Evolutionary conservation across 768 basidiomycete genomes (phyloP).

Genomic region (Tulasnella sp.): DNA sequence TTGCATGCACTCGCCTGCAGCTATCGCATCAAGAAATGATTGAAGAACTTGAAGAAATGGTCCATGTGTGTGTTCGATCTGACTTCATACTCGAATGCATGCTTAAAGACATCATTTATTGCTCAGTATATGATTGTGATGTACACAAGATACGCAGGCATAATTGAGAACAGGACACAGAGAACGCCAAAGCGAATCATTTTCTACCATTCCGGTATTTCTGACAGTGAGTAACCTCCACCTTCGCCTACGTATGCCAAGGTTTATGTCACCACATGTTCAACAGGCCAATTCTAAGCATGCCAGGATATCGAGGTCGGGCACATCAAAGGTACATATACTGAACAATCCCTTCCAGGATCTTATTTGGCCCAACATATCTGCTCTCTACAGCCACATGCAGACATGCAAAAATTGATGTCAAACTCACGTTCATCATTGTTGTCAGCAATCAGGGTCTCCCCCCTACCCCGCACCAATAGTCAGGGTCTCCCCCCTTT

Average conservation of each 20-base stretch:
- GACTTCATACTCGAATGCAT: neutral
- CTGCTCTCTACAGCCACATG: too few relatives aligned
- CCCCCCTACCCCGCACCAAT: too few relatives aligned
- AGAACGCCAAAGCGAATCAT: constrained; percentile 11
- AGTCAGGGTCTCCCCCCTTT: too few relatives aligned
- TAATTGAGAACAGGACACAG: constrained; percentile 11
- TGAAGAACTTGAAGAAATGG: constrained; percentile 8
- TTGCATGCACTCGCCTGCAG: constrained; percentile 50
- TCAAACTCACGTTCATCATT: too few relatives aligned
- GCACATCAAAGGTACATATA: too few relatives aligned
- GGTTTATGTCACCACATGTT: neutral
- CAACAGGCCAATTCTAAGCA: constrained; percentile 24
- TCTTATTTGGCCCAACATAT: too few relatives aligned
- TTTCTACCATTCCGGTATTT: constrained; percentile 18
- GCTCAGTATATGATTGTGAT: constrained; percentile 13
- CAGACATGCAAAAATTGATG: too few relatives aligned
- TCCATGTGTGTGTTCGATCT: neutral
- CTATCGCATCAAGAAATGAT: constrained; percentile 64
- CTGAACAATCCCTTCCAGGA: too few relatives aligned
- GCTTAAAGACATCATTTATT: neutral
- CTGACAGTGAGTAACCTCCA: constrained; percentile 4
- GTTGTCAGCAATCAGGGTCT: too few relatives aligned
- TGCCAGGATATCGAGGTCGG: constrained; percentile 32
- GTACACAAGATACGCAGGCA: constrained; percentile 14
- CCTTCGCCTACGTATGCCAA: neutral